Percentiles rank a stretch among this genome's conserved stretches.
phyloP scores from a whole-genome alignment of 495 filamentous ascomycete species.

The Bathelium albidoporum region DNA sequence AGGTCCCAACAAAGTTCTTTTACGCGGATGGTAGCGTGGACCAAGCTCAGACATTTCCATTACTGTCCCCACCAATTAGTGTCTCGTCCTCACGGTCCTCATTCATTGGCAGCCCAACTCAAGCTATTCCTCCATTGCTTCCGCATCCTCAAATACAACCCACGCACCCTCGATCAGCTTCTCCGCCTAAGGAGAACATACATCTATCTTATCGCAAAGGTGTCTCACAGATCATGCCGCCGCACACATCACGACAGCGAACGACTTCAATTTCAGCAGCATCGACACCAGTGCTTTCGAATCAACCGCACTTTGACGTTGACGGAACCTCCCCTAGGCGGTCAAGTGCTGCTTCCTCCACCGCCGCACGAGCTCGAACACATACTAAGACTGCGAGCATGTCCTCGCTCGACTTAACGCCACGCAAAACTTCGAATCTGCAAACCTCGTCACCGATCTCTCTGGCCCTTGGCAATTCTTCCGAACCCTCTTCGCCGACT shows the following conservation, averaged over 20 bases:
- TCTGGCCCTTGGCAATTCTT: slow-evolving; percentile 7
- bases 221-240: slow-evolving; percentile 29
- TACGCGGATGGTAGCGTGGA: slow-evolving; percentile 41
- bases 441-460: slow-evolving; percentile 1
- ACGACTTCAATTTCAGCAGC: neutral
- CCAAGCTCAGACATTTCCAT: neutral
- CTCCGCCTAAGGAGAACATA: slow-evolving; percentile 30
- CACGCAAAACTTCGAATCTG: slow-evolving; percentile 1
- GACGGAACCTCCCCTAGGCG: slow-evolving; percentile 13
- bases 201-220: slow-evolving; percentile 35
- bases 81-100: slow-evolving; percentile 18
- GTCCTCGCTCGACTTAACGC: slow-evolving; percentile 21
- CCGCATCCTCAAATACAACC: slow-evolving; percentile 5
- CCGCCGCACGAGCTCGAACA: neutral
- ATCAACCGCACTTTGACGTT: slow-evolving; percentile 1
- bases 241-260: slow-evolving; percentile 10
- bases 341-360: slow-evolving; percentile 13
- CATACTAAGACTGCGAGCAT: slow-evolving; percentile 24
- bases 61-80: slow-evolving; percentile 20
- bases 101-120: slow-evolving; percentile 10
- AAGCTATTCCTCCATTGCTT: slow-evolving; percentile 16
- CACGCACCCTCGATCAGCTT: slow-evolving; percentile 20
- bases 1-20: slow-evolving; percentile 27
- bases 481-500: slow-evolving; percentile 25
- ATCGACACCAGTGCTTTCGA: slow-evolving; percentile 3